These are phyloP conservation scores for Tulasnella sp. DNA, from an alignment of 768 basidiomycete genomes.

Conservation along the genomic window DNA sequence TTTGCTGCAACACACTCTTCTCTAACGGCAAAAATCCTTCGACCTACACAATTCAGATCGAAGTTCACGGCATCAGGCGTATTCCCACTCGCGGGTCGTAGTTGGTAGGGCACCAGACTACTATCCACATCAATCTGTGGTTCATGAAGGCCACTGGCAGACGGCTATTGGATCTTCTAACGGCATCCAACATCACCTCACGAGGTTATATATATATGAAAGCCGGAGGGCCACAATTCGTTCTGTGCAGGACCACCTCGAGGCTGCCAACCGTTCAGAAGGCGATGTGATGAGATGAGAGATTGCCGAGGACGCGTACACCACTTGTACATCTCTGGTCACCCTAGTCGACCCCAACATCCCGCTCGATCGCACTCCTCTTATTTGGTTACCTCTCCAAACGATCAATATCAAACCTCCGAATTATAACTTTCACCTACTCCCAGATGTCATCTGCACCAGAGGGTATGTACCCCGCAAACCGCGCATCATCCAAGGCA, in stretches of 20 bases:
- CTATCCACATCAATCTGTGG: too few species aligned
- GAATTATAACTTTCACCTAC: neutral
- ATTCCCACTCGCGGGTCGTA: neutral
- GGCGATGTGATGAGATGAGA: neutral
- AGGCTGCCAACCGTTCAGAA: too few species aligned
- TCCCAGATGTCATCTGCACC: neutral
- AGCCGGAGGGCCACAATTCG: too few species aligned
- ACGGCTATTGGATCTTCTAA: too few species aligned
- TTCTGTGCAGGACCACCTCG: too few species aligned
- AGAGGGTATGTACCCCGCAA: neutral
- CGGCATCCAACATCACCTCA: too few species aligned
- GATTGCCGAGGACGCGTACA: neutral
- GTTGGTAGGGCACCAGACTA: too few species aligned
- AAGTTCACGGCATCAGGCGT: neutral
- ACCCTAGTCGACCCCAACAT: neutral
- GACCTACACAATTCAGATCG: neutral
- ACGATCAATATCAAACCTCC: neutral
- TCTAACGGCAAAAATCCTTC: neutral
- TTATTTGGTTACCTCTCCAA: neutral
- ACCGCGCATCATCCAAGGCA: neutral
- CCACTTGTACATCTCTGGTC: too few species aligned
- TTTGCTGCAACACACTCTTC: neutral
- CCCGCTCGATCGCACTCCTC: neutral
- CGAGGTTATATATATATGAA: too few species aligned
- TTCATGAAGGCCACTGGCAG: too few species aligned